Percentiles rank a stretch among this genome's conserved stretches.
phyloP scores from a whole-genome alignment of 176 grass and related monocot species.

The Triticum monococcum region DNA sequence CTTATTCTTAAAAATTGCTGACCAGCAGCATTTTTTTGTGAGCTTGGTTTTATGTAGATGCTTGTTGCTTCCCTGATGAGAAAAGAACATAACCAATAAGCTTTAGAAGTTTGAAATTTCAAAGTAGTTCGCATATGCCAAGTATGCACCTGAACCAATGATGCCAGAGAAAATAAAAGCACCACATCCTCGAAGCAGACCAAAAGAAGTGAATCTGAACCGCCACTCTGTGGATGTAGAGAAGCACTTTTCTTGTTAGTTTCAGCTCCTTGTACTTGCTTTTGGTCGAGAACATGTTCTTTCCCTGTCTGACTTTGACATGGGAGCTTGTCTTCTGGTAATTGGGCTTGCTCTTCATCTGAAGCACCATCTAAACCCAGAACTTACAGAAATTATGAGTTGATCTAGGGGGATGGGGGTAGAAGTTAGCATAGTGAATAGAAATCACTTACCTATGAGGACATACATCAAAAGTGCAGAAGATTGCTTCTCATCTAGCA shows the following conservation, averaged over 20 bases:
- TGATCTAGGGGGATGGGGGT: slow-evolving; percentile 8
- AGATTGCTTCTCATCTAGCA: slow-evolving; percentile 57
- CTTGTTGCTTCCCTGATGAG: slow-evolving; percentile 56
- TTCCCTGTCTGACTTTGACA: slow-evolving; percentile 25
- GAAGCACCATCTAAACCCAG: slow-evolving; percentile 44
- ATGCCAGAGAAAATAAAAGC: slow-evolving; percentile 56
- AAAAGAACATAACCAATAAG: slow-evolving; percentile 27
- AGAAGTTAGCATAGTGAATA: slow-evolving; percentile 27
- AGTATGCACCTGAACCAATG: slow-evolving; percentile 56
- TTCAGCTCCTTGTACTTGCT: slow-evolving; percentile 42
- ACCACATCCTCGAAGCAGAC: slow-evolving; percentile 69
- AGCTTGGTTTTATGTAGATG: slow-evolving; percentile 64
- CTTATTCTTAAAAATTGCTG: slow-evolving; percentile 59
- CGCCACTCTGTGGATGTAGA: slow-evolving; percentile 14
- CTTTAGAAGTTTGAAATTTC: slow-evolving; percentile 23
- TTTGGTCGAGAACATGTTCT: slow-evolving; percentile 29
- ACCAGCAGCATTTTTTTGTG: slow-evolving; percentile 71
- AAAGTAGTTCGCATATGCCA: slow-evolving; percentile 18
- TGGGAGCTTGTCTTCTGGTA: slow-evolving; percentile 33
- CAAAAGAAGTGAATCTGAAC: slow-evolving; percentile 69
- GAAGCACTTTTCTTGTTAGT: slow-evolving; percentile 34
- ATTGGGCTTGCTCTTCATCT: slow-evolving; percentile 40
- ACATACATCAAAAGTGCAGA: slow-evolving; percentile 76
- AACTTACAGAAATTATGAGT: slow-evolving; percentile 25
- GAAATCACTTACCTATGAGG: slow-evolving; percentile 74